A percentile compares a stretch with the other conserved stretches of the same genome.
Evolutionary conservation across 768 basidiomycete genomes (phyloP).

Genomic region (Leucocoprinus sp.): DNA sequence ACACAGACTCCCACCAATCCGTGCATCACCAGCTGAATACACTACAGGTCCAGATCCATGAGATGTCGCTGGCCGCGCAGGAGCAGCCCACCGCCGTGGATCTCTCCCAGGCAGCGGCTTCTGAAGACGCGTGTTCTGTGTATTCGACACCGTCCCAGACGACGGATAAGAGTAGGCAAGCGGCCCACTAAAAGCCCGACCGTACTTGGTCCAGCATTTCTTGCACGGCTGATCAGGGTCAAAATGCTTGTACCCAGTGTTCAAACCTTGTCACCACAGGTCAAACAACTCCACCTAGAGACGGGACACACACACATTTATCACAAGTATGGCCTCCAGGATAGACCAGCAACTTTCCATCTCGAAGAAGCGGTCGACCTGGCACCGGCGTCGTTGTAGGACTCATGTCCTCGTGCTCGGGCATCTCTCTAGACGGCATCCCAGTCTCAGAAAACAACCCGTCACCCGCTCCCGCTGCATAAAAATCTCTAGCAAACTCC

Average conservation of each 20-base stretch:
- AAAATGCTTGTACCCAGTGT: slow-evolving; percentile 64
- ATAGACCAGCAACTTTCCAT: slow-evolving; percentile 62
- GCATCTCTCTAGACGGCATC: neutral
- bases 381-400: slow-evolving; percentile 58
- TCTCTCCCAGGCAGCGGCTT: slow-evolving; percentile 7
- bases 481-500: slow-evolving; percentile 59
- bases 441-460: slow-evolving; percentile 7
- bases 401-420: slow-evolving; percentile 39
- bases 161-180: slow-evolving; percentile 39
- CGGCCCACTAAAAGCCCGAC: slow-evolving; percentile 51
- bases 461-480: slow-evolving; percentile 37
- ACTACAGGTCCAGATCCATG: slow-evolving; percentile 15
- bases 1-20: slow-evolving; percentile 62
- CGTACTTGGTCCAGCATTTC: slow-evolving; percentile 69
- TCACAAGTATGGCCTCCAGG: slow-evolving; percentile 52
- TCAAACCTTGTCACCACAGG: slow-evolving; percentile 39
- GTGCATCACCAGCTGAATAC: slow-evolving; percentile 56
- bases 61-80: neutral
- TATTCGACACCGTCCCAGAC: slow-evolving; percentile 13
- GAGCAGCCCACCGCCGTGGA: neutral
- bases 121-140: slow-evolving; percentile 7
- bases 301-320: slow-evolving; percentile 51
- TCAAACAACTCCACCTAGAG: neutral
- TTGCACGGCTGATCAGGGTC: slow-evolving; percentile 64
- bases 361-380: slow-evolving; percentile 58